phyloP scores from a whole-genome alignment of 805 yeast species.

The Suhomyces pyralidae region DNA sequence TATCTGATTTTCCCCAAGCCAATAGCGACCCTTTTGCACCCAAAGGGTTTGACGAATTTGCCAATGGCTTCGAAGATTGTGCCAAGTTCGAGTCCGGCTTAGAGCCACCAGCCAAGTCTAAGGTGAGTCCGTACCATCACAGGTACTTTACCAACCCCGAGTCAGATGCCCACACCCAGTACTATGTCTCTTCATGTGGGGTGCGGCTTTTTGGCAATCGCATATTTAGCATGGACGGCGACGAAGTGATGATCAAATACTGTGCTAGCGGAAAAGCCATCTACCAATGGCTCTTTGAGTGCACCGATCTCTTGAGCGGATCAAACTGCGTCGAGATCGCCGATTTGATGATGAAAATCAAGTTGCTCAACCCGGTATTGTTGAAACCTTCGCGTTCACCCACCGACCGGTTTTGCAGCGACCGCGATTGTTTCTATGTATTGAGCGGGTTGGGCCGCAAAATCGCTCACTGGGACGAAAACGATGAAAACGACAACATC shows the following conservation, averaged over 20 bases:
- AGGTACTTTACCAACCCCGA: constrained; percentile 84
- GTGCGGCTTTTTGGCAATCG: constrained; percentile 53
- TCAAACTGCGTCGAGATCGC: constrained; percentile 56
- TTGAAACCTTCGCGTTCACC: constrained; percentile 32
- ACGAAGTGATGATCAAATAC: constrained; percentile 30
- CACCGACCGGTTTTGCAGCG: constrained; percentile 23
- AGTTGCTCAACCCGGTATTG: constrained; percentile 46
- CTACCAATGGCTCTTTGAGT: constrained; percentile 87
- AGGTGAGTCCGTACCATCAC: constrained; percentile 58
- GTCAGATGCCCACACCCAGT: constrained; percentile 77
- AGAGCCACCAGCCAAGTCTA: too few relatives aligned
- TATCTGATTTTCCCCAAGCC: too few relatives aligned
- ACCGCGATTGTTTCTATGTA: constrained; percentile 42
- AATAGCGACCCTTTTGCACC: neutral
- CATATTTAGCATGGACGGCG: constrained; percentile 21
- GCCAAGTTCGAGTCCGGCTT: too few relatives aligned
- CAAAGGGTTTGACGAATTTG: neutral
- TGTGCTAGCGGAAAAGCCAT: constrained; percentile 73
- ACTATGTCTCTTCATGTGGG: constrained; percentile 66
- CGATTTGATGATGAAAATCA: constrained; percentile 44
- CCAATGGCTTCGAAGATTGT: neutral
- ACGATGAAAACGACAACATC: neutral
- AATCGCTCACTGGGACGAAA: constrained; percentile 30
- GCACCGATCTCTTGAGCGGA: constrained; percentile 64
- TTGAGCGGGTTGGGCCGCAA: constrained; percentile 43